Percentiles rank a stretch among this genome's conserved stretches.
Conservation (phyloP, 2,329 filamentous ascomycete species). For the Dactylellina cionopaga region DNA sequence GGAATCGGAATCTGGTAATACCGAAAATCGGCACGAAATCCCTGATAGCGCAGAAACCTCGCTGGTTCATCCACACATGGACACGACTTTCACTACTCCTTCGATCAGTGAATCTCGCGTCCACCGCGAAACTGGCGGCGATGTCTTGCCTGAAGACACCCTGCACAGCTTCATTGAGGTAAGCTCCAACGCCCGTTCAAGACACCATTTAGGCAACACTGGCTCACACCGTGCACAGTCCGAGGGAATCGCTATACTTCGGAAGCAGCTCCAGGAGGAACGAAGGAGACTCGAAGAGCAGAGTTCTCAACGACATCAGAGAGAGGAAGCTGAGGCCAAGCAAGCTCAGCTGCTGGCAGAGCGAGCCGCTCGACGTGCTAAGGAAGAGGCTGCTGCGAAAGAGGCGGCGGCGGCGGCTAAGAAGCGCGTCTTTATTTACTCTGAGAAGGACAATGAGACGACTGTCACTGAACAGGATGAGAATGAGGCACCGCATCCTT, state of each 20-base stretch:
- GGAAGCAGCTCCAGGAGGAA: slow-evolving; percentile 32
- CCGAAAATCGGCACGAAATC: neutral
- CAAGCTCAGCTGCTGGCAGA: slow-evolving; percentile 27
- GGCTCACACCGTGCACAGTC: slow-evolving; percentile 35
- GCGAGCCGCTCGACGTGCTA: slow-evolving; percentile 21
- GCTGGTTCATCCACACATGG: slow-evolving; percentile 29
- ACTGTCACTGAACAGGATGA: slow-evolving; percentile 28
- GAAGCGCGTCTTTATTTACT: slow-evolving; percentile 50
- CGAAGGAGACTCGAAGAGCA: slow-evolving; percentile 23
- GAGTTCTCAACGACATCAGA: slow-evolving; percentile 9
- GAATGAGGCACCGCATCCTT: slow-evolving; percentile 35
- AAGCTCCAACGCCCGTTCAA: slow-evolving; percentile 7
- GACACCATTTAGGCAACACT: neutral
- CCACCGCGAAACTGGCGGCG: slow-evolving; percentile 32
- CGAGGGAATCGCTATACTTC: slow-evolving; percentile 31
- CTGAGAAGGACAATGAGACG: slow-evolving; percentile 41
- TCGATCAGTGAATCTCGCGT: slow-evolving; percentile 38
- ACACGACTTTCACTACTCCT: slow-evolving; percentile 40
- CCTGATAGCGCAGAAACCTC: slow-evolving; percentile 4
- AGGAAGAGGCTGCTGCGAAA: slow-evolving; percentile 6
- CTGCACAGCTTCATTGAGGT: slow-evolving; percentile 46
- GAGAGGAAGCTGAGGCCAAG: slow-evolving; percentile 18
- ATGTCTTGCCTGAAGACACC: slow-evolving; percentile 35
- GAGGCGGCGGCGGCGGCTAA: slow-evolving; percentile 6
- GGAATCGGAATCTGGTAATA: neutral